phyloP scores from a whole-genome alignment of 2,329 filamentous ascomycete species.

The Xylariaceae sp. region DNA sequence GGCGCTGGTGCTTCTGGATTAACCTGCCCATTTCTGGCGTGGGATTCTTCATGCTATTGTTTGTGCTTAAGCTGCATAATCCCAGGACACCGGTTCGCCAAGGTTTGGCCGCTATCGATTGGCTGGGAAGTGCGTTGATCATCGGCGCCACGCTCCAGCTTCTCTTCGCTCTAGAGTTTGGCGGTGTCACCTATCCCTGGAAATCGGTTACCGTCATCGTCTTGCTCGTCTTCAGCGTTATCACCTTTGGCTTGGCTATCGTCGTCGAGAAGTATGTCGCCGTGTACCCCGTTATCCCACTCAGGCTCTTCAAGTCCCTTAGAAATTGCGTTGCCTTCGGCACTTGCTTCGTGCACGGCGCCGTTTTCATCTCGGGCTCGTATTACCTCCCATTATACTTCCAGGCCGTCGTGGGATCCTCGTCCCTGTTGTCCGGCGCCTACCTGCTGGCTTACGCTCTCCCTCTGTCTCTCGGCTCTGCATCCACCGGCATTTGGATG shows the following conservation, averaged over 20 bases:
- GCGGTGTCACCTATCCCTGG: constrained; percentile 80
- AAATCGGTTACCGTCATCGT: constrained; percentile 76
- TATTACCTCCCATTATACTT: constrained; percentile 88
- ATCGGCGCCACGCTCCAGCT: constrained; percentile 85
- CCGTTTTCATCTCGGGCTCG: constrained; percentile 77
- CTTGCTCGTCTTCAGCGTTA: constrained; percentile 74
- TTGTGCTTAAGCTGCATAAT: constrained; percentile 73
- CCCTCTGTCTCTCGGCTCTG: constrained; percentile 69
- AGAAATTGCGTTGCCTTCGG: constrained; percentile 71
- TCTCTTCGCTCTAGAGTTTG: constrained; percentile 84
- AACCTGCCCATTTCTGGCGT: constrained; percentile 60
- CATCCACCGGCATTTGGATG: constrained; percentile 61
- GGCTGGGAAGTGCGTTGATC: constrained; percentile 63
- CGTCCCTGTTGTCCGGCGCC: constrained; percentile 70
- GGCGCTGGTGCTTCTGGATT: constrained; percentile 75
- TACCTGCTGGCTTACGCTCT: constrained; percentile 76
- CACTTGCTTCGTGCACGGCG: constrained; percentile 75
- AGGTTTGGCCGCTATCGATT: constrained; percentile 69
- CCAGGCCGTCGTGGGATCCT: constrained; percentile 68
- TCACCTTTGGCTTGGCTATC: constrained; percentile 70
- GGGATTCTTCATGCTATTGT: constrained; percentile 58
- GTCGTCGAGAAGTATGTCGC: constrained; percentile 77
- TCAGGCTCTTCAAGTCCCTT: constrained; percentile 69
- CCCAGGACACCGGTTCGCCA: constrained; percentile 67
- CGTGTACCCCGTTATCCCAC: constrained; percentile 78